Evolutionary conservation across 2,329 filamentous ascomycete species (phyloP).

Genomic region (Penicillium griseofulvum): DNA sequence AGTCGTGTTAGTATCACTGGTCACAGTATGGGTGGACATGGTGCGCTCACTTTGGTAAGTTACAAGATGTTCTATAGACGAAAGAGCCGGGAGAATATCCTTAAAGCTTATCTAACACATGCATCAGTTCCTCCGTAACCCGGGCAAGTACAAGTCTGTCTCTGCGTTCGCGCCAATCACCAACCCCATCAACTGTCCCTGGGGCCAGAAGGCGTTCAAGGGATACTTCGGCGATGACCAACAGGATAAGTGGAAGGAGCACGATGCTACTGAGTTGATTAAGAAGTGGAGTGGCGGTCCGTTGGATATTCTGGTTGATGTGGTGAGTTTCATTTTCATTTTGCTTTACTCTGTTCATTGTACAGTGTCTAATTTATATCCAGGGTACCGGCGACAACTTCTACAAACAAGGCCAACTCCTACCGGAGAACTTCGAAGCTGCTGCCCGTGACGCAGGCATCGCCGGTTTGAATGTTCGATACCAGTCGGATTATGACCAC

Average conservation of each 20-base stretch:
- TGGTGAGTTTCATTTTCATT: conserved; percentile 55
- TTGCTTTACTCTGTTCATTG: neutral
- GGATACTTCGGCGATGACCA: conserved; percentile 82
- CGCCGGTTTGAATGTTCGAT: conserved; percentile 70
- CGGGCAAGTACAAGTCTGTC: conserved; percentile 82
- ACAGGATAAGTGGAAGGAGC: conserved; percentile 72
- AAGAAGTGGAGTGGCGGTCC: conserved; percentile 66
- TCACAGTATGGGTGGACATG: conserved; percentile 97
- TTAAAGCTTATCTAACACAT: neutral
- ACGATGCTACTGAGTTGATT: conserved; percentile 89
- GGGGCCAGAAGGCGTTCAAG: conserved; percentile 92
- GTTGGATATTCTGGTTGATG: conserved; percentile 80
- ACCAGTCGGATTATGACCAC: conserved; percentile 91
- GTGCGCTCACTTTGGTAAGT: conserved; percentile 74
- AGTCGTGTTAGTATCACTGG: conserved; percentile 78
- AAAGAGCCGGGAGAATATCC: conserved; percentile 6
- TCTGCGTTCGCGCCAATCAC: conserved; percentile 87
- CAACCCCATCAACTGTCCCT: conserved; percentile 81
- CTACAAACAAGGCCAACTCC: conserved; percentile 87
- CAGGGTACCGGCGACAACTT: conserved; percentile 93
- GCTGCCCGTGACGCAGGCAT: conserved; percentile 75
- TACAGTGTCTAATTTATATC: neutral
- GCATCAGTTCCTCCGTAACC: conserved; percentile 76
- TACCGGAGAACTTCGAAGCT: conserved; percentile 87
- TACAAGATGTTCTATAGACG: conserved; percentile 34